Conservation (phyloP, 1,284 basidiomycete genomes). For the Singerocomus rubriflavus region DNA sequence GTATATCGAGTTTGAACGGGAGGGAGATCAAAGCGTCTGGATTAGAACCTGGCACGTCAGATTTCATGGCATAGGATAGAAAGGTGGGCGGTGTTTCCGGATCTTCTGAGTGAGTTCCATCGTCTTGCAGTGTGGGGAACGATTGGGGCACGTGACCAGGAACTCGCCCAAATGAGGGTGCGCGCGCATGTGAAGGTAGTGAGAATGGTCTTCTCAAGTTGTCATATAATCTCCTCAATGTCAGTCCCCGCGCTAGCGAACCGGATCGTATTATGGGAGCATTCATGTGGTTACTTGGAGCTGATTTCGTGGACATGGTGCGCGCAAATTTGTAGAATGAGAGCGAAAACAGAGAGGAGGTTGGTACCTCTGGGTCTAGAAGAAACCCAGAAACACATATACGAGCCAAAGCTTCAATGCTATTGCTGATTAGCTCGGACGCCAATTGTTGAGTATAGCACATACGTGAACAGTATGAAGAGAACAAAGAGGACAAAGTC, state of each 20-base stretch:
- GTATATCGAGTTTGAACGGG: conserved; percentile 66
- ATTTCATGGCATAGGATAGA: conserved; percentile 46
- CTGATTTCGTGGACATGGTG: conserved; percentile 18
- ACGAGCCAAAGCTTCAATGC: conserved; percentile 84
- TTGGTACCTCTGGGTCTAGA: conserved; percentile 79
- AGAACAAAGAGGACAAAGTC: conserved; percentile 82
- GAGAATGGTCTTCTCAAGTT: conserved; percentile 36
- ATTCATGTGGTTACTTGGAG: background rate
- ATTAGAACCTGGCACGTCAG: conserved; percentile 37
- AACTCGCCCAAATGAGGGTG: conserved; percentile 4
- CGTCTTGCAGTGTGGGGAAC: background rate
- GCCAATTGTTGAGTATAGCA: conserved; percentile 16
- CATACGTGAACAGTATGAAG: conserved; percentile 87
- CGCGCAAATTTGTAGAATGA: conserved; percentile 38
- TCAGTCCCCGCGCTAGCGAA: conserved; percentile 30
- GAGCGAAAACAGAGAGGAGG: conserved; percentile 52
- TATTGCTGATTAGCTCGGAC: conserved; percentile 28
- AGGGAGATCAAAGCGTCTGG: conserved; percentile 45
- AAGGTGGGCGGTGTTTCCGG: conserved; percentile 42
- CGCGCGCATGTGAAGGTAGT: conserved; percentile 19
- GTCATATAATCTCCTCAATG: conserved; percentile 30
- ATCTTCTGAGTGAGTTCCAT: background rate
- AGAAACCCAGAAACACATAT: conserved; percentile 91
- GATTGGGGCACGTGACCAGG: conserved; percentile 3
- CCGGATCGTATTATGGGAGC: conserved; percentile 16